Conservation (phyloP, 73 alveolate species). For the Breviolum minutum region DNA sequence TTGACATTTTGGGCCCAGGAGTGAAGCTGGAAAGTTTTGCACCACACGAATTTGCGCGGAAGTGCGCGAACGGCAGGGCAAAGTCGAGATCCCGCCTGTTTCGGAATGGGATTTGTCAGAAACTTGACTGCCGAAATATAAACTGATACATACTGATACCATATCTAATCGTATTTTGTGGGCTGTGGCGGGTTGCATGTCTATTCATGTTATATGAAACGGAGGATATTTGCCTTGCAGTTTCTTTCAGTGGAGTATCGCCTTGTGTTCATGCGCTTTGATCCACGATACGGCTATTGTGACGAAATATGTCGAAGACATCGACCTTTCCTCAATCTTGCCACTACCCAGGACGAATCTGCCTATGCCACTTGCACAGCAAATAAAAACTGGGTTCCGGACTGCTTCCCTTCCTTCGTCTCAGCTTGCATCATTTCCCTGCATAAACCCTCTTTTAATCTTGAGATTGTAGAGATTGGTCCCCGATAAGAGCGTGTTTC, state of each 20-base stretch:
- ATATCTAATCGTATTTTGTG: neutral
- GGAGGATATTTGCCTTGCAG: neutral
- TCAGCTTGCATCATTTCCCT: too few relatives aligned
- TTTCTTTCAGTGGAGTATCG: neutral
- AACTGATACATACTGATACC: too few relatives aligned
- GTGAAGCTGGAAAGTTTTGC: slow-evolving; percentile 33
- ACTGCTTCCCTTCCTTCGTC: too few relatives aligned
- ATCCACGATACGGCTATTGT: too few relatives aligned
- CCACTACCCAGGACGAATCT: neutral
- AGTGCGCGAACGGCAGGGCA: slow-evolving; percentile 4
- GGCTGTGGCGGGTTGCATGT: neutral
- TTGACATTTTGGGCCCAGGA: neutral
- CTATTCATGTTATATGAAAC: neutral
- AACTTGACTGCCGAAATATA: neutral
- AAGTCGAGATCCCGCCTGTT: neutral
- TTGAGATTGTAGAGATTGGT: too few relatives aligned
- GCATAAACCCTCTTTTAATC: too few relatives aligned
- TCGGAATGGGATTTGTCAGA: slow-evolving; percentile 22
- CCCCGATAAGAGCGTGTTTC: too few relatives aligned
- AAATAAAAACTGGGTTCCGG: too few relatives aligned
- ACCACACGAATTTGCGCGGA: neutral
- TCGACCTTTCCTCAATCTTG: too few relatives aligned
- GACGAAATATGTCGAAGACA: too few relatives aligned
- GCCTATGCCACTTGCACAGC: slow-evolving; percentile 11
- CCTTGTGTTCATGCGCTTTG: too few relatives aligned